phyloP scores from a whole-genome alignment of 2,329 filamentous ascomycete species.

The Colletotrichum sp. region DNA sequence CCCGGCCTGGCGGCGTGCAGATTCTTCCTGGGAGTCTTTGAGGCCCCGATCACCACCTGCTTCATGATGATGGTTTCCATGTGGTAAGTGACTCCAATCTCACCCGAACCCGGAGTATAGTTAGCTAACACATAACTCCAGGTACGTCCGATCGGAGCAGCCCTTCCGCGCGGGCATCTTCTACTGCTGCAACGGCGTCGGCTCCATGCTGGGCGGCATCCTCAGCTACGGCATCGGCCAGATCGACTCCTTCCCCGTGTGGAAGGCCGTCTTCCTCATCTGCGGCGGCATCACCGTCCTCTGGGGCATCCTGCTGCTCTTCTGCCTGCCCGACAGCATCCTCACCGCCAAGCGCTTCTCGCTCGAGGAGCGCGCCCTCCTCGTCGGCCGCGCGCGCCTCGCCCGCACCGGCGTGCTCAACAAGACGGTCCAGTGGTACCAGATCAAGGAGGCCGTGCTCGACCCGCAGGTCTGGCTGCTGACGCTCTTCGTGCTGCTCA shows the following conservation, averaged over 20 bases:
- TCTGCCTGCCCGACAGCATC: slow-evolving; percentile 66
- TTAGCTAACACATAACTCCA: not conserved
- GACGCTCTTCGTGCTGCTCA: slow-evolving; percentile 53
- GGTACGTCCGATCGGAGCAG: slow-evolving; percentile 49
- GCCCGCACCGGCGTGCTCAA: slow-evolving; percentile 53
- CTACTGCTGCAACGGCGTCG: slow-evolving; percentile 54
- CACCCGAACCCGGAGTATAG: not conserved
- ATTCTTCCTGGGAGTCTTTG: slow-evolving; percentile 51
- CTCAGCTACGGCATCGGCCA: slow-evolving; percentile 65
- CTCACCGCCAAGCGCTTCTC: slow-evolving; percentile 66
- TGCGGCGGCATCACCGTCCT: slow-evolving; percentile 59
- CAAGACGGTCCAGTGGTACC: slow-evolving; percentile 49
- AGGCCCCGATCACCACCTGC: slow-evolving; percentile 51
- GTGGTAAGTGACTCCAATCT: slow-evolving; percentile 35
- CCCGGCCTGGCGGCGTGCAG: slow-evolving; percentile 45
- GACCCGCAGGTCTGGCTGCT: slow-evolving; percentile 67
- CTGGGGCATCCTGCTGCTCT: slow-evolving; percentile 62
- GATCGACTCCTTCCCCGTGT: slow-evolving; percentile 54
- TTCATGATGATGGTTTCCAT: slow-evolving; percentile 56
- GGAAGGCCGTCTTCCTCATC: slow-evolving; percentile 66
- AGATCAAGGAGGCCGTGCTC: slow-evolving; percentile 50
- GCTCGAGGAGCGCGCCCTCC: slow-evolving; percentile 58
- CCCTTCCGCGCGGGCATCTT: slow-evolving; percentile 48
- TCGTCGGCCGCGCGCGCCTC: slow-evolving; percentile 57
- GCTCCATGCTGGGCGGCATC: slow-evolving; percentile 65